phyloP scores from a whole-genome alignment of 176 grass and related monocot genomes.

The Calamus simplicifolius region DNA sequence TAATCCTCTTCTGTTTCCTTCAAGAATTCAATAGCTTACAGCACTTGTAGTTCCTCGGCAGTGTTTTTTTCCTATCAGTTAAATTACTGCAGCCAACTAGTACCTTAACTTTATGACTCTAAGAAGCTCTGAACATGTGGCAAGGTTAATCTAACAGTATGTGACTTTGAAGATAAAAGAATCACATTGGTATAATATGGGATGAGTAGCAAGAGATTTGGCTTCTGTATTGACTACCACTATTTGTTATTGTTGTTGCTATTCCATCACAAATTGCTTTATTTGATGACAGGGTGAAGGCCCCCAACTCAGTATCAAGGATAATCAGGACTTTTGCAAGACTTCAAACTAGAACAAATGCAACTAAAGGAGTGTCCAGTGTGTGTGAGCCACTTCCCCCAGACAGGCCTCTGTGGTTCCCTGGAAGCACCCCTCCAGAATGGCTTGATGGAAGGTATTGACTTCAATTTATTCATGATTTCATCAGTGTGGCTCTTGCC shows the following conservation, averaged over 20 bases:
- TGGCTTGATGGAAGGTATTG: slow-evolving; percentile 91
- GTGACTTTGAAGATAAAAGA: no score
- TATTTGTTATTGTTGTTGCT: no score
- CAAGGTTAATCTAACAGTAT: no score
- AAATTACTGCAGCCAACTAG: no score
- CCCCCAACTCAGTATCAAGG: slow-evolving; percentile 10
- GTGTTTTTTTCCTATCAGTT: no score
- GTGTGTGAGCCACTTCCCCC: slow-evolving; percentile 75
- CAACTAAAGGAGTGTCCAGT: slow-evolving; percentile 62
- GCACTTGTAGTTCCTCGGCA: background rate
- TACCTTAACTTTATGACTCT: no score
- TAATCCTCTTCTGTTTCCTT: background rate
- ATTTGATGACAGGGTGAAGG: slow-evolving; percentile 4
- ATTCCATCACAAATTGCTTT: background rate
- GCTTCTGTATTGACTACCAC: no score
- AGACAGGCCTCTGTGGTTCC: slow-evolving; percentile 87
- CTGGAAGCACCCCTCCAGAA: slow-evolving; percentile 51
- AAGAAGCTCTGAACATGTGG: no score
- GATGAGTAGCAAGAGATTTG: no score
- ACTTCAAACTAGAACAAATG: slow-evolving; percentile 19
- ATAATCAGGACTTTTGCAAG: background rate
- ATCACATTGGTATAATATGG: no score
- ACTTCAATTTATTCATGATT: background rate
- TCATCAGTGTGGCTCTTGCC: background rate
- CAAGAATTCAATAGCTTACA: background rate